Evolutionary conservation across 2,329 filamentous ascomycete genomes (phyloP).

Genomic region (Rhexocercosporidium sp.): DNA sequence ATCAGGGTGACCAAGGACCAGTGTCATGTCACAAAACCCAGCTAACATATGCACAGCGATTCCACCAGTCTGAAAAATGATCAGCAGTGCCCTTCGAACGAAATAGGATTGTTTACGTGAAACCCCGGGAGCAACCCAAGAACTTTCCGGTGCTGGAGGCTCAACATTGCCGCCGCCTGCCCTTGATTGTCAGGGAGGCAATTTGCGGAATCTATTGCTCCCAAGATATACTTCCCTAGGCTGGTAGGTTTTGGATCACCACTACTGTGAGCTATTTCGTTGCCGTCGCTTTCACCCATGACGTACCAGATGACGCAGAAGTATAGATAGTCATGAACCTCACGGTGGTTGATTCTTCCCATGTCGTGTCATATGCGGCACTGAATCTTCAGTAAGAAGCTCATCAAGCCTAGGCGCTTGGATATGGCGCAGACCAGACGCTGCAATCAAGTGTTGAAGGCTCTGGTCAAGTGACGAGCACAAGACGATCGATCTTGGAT

Average conservation of each 20-base stretch:
- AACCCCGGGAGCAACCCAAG: constrained; percentile 21
- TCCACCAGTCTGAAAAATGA: constrained; percentile 7
- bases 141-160: constrained; percentile 5
- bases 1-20: constrained; percentile 19
- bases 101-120: constrained; percentile 19
- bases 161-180: neutral
- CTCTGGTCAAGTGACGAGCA: constrained; percentile 10
- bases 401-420: constrained; percentile 40
- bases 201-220: constrained; percentile 43
- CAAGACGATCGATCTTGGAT: constrained; percentile 36
- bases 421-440: constrained; percentile 28
- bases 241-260: constrained; percentile 49
- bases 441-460: constrained; percentile 10
- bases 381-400: constrained; percentile 35
- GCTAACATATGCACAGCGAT: constrained; percentile 11
- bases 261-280: constrained; percentile 30
- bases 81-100: neutral
- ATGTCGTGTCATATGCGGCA: constrained; percentile 41
- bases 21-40: constrained; percentile 13
- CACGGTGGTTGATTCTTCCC: constrained; percentile 43
- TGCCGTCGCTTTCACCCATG: neutral
- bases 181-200: constrained; percentile 20
- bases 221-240: constrained; percentile 43
- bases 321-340: constrained; percentile 49
- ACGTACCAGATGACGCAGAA: constrained; percentile 43